Conservation (phyloP, 805 yeast genomes). For the Lipomyces sp. region DNA sequence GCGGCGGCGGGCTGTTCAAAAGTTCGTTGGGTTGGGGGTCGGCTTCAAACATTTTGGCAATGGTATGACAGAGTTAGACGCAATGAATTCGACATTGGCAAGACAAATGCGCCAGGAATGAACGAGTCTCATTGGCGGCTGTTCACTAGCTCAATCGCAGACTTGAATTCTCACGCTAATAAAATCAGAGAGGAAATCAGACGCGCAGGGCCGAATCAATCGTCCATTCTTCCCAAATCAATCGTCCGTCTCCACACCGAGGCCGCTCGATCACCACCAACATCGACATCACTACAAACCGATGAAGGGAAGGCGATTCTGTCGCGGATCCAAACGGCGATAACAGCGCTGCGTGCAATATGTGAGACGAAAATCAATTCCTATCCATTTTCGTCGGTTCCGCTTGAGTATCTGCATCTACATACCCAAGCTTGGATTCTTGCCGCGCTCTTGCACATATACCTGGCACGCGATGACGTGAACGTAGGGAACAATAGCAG, state of each 20-base stretch:
- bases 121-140: background rate
- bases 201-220: background rate
- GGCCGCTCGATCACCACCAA: background rate
- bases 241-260: background rate
- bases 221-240: background rate
- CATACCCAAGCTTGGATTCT: conserved; percentile 23
- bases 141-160: background rate
- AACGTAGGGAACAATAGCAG: background rate
- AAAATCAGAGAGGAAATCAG: background rate
- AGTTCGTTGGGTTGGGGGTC: background rate
- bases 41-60: too few species aligned
- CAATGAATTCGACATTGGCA: background rate
- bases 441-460: conserved; percentile 3
- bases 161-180: background rate
- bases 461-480: background rate
- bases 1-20: background rate
- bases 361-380: conserved; percentile 19
- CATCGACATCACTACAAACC: background rate
- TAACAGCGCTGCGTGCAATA: conserved; percentile 8
- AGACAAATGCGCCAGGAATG: background rate
- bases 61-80: background rate
- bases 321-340: background rate
- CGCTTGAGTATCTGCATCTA: conserved; percentile 8
- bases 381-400: conserved; percentile 21
- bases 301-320: background rate